Evolutionary conservation across 345 rosid species (phyloP).

Genomic region (Gossypium arboreum): DNA sequence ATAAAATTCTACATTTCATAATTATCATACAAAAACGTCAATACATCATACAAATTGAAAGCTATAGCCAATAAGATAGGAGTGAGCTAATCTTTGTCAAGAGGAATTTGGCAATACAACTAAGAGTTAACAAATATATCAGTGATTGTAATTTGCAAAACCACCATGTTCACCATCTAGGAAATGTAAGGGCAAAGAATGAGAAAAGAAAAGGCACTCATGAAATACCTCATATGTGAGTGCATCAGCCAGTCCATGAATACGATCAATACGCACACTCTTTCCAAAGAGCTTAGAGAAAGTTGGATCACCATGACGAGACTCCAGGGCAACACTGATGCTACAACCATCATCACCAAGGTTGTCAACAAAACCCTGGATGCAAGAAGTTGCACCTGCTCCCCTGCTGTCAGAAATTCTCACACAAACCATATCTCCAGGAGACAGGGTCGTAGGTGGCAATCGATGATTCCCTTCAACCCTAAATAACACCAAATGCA

Average conservation of each 20-base stretch:
- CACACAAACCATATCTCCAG: constrained; percentile 98
- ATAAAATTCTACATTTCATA: background rate
- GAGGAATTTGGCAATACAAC: background rate
- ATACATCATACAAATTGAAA: background rate
- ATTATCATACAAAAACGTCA: background rate
- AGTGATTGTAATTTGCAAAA: background rate
- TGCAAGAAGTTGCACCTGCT: constrained; percentile 79
- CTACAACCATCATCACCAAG: constrained; percentile 96
- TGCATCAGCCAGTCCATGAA: constrained; percentile 89
- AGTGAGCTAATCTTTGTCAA: background rate
- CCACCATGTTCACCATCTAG: background rate
- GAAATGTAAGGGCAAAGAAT: constrained; percentile 2
- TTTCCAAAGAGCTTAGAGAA: constrained; percentile 95
- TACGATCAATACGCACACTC: constrained; percentile 85
- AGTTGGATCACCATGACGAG: constrained; percentile 95
- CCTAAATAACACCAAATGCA: constrained; percentile 86
- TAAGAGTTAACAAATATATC: background rate
- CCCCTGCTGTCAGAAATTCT: constrained; percentile 83
- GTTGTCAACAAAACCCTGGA: constrained; percentile 89
- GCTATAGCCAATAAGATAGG: background rate
- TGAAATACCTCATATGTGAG: constrained; percentile 79
- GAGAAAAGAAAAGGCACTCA: background rate
- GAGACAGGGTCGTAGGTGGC: constrained; percentile 91
- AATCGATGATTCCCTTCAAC: constrained; percentile 79
- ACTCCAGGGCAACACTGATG: constrained; percentile 86